Base-by-base conservation (phyloP, 108 stramenopile genomes). In the Cyclostephanos invisitatus region DNA sequence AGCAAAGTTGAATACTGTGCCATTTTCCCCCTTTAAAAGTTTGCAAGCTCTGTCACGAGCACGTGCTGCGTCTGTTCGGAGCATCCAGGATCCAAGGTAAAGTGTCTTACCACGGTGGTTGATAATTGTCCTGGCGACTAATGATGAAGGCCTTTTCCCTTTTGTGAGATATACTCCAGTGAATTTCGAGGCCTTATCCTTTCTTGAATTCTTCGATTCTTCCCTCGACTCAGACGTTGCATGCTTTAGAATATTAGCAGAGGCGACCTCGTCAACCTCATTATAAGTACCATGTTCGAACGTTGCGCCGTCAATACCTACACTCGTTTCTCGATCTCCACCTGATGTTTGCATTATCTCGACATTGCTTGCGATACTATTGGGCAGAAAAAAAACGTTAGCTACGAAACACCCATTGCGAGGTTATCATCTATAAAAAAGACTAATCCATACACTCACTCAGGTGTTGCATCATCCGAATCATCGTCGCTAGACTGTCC, bases 31-130 rank as follows among this genome's bases (percentile, higher is more conserved):
- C 15, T 3, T 37, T n/a, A 67, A 21, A 35, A 47, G 50, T 32
- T 22, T 53, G 0, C 22, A 10, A 17, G 46, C 64, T 47, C 48
- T 21, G 44, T 65, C 64, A 65, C 7, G 32, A 24, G 64, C 64
- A 10, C 24, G 47, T 12, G 64, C 64, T 18, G 48, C 64, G 32
- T 65, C 64, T 47, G 64, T 27, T 47, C 50, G 47, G 28, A 65
- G 46, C 15, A 28, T 42, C 22, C 48, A 65, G 11, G 7, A 25
- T 24, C 53, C 53, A 9, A 54, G 22, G 25, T 25, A 27, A 27
- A 8, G 7, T 12, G 2, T 24, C 25, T 25, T 54, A 1, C 25
- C 25, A 12, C 53, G 24, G 11, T 25, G 53, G 10, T 4, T 25
- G 22, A 54, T 2, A 2, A 11, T 27, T 0, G 53, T 8, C 0